A percentile compares a stretch with the other conserved stretches of the same genome.
Conservation (phyloP, 2,329 filamentous ascomycete genomes). For the Colletotrichum chlorophyti region DNA sequence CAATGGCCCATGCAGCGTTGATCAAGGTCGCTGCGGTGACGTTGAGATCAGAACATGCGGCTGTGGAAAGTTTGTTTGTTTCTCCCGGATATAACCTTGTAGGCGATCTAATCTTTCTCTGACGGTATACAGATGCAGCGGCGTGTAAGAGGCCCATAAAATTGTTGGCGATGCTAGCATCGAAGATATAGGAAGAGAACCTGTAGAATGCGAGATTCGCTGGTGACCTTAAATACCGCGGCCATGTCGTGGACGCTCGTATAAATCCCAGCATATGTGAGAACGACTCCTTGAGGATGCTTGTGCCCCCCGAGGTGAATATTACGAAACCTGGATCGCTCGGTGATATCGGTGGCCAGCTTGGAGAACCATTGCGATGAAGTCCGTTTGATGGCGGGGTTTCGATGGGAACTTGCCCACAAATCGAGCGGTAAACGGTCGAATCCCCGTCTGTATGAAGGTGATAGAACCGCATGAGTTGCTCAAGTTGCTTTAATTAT, state of each 20-base stretch:
- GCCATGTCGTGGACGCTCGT: conserved; percentile 26
- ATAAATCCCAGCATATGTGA: conserved; percentile 34
- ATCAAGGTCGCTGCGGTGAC: conserved; percentile 30
- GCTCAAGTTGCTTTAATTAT: background rate
- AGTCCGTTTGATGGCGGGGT: background rate
- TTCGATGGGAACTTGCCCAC: background rate
- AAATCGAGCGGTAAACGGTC: too few relatives aligned
- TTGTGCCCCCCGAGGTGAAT: conserved; percentile 61
- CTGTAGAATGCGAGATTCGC: conserved; percentile 40
- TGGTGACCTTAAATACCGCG: background rate
- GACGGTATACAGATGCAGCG: conserved; percentile 66
- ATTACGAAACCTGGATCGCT: conserved; percentile 42
- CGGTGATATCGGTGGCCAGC: background rate
- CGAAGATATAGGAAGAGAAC: conserved; percentile 60
- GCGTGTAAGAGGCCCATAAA: conserved; percentile 59
- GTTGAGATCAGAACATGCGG: background rate
- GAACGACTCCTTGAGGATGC: conserved; percentile 58
- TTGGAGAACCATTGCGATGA: background rate
- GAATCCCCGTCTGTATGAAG: too few relatives aligned
- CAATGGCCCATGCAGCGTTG: conserved; percentile 38
- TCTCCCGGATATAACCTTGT: conserved; percentile 26
- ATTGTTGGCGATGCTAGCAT: conserved; percentile 58
- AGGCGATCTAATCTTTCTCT: conserved; percentile 56
- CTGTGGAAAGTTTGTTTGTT: conserved; percentile 13
- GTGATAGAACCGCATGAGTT: background rate